Evolutionary conservation across 2,329 filamentous ascomycete species (phyloP).

Genomic region (Purpureocillium takamizusanense): DNA sequence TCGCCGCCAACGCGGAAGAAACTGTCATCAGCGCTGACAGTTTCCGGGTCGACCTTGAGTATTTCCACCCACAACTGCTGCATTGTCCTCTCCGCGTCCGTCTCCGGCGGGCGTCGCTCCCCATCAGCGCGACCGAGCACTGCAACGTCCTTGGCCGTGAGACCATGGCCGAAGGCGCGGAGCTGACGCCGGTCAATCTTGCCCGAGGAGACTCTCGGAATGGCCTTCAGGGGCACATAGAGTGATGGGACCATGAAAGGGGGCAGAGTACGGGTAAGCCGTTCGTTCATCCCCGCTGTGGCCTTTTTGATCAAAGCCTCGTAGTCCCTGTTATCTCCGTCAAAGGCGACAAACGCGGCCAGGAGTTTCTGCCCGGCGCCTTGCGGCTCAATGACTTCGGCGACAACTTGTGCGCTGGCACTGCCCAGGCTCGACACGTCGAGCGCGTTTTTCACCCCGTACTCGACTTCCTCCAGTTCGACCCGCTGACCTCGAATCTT

Average conservation of each 20-base stretch:
- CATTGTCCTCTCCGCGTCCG: slow-evolving; percentile 8
- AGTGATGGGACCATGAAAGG: slow-evolving; percentile 6
- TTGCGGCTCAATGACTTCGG: neutral
- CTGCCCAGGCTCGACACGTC: neutral
- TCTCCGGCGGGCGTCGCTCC: slow-evolving; percentile 5
- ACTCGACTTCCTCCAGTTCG: slow-evolving; percentile 26
- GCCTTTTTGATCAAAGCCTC: neutral
- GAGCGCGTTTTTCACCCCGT: slow-evolving; percentile 3
- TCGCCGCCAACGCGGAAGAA: slow-evolving; percentile 31
- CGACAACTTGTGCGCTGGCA: neutral
- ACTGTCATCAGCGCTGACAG: slow-evolving; percentile 19
- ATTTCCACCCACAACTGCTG: slow-evolving; percentile 28
- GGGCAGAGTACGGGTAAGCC: slow-evolving; percentile 1
- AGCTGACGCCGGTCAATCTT: slow-evolving; percentile 6
- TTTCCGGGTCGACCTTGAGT: slow-evolving; percentile 21
- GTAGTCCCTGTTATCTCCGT: neutral
- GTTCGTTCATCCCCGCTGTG: slow-evolving; percentile 1
- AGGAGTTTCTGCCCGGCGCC: neutral
- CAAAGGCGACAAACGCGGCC: neutral
- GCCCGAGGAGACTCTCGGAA: slow-evolving; percentile 4
- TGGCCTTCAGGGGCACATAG: slow-evolving; percentile 4
- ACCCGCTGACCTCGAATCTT: slow-evolving; percentile 46
- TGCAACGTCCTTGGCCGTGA: neutral
- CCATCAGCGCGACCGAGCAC: slow-evolving; percentile 4
- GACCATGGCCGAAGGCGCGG: neutral